These are phyloP conservation scores for Boletales sp. DNA, from an alignment of 768 basidiomycete species.

Conservation along the genomic window DNA sequence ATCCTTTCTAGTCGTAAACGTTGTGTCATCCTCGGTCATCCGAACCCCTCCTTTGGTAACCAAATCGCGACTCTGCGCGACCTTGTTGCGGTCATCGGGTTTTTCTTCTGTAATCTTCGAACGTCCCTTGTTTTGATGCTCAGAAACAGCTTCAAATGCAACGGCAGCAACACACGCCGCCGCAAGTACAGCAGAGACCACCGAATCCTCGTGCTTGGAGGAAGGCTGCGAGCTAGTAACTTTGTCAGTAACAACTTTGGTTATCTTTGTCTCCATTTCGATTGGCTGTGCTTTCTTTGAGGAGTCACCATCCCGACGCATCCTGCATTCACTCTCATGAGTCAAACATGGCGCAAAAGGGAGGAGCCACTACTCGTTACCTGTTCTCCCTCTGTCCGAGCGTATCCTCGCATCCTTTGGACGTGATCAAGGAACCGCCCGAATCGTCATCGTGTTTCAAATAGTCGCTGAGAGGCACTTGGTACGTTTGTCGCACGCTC, in stretches of 20 bases:
- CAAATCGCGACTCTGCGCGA: neutral
- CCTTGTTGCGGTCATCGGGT: neutral
- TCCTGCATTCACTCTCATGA: neutral
- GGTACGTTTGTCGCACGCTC: conserved; percentile 4
- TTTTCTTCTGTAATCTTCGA: neutral
- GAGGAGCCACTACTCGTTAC: neutral
- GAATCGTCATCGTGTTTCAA: neutral
- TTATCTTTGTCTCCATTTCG: neutral
- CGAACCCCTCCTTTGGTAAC: neutral
- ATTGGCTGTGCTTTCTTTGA: neutral
- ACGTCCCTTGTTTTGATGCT: conserved; percentile 3
- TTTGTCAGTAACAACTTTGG: neutral
- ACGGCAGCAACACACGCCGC: conserved; percentile 9
- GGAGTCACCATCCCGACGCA: neutral
- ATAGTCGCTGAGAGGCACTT: conserved; percentile 17
- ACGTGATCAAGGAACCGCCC: neutral
- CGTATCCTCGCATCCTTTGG: neutral
- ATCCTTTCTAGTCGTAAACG: neutral
- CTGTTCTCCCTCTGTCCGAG: neutral
- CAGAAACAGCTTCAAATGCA: conserved; percentile 8
- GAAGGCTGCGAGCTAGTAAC: neutral
- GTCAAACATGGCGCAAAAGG: neutral
- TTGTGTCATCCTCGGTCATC: neutral
- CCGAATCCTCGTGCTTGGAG: conserved; percentile 7
- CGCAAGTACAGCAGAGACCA: conserved; percentile 10